Base-by-base conservation (phyloP, 2,329 filamentous ascomycete genomes). In the Nakataea oryzae region DNA sequence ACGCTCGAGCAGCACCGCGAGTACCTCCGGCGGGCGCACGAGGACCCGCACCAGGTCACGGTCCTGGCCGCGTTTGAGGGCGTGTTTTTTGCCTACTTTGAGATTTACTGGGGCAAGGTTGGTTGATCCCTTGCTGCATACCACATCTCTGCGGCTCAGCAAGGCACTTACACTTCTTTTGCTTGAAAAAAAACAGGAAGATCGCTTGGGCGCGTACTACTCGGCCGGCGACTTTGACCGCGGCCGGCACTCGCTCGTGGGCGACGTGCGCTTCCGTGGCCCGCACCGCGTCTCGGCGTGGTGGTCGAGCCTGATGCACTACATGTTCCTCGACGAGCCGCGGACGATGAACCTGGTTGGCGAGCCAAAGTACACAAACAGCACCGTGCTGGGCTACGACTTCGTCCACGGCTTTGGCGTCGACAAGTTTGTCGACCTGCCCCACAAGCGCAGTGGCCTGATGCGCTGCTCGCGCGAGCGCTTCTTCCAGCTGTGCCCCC, bases 21-120 rank as follows among this genome's bases (percentile, higher is more conserved):
- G 68, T 93, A 93, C 72, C 79, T 92, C 60, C 79, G 82, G 32
- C 82, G 82, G 66, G 79, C 88, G 62, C 85, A 91, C 69, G 81
- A 84, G 57, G 89, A 93, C 71, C 84, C 87, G 30, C 89, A 93
- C 73, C 83, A 87, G 65, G 76, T 91, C 61, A 83, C 86, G 28
- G 77, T 93, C 57, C 77, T 93, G 63, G 90, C 86, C 8, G 81
- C 82, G 29, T 93, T 91, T 71, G 83, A 93, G 62, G 86, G 88
- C 32, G 80, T 79, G 2, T 82, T 78, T 58, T 93, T 93, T 71
- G 86, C 88, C 0, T 93, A 93, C 71, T 92, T 90, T 70, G 90
- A 93, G 72, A 78, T 92, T 1, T 93, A 92, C 72, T 93, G 88
- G 88, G 87, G 85, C 67, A 83, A 82, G 76, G 79, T 80, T 69